Percentiles rank a stretch among this genome's conserved stretches.
phyloP scores from a whole-genome alignment of 106 monocot genomes.

The Narthecium ossifragum region DNA sequence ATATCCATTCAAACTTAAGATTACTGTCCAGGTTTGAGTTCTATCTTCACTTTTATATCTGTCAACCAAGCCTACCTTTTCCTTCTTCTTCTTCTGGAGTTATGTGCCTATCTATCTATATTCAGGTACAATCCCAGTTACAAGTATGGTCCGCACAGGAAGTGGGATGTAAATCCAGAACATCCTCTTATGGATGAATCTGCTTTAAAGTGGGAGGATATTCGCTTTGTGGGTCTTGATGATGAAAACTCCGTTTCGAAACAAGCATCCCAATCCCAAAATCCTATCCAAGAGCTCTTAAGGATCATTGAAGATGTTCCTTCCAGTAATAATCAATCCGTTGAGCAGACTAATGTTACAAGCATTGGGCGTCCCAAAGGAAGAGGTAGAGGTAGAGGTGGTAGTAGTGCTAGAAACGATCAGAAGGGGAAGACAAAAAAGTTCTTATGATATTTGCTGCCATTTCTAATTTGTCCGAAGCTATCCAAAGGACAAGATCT shows the following conservation, averaged over 20 bases:
- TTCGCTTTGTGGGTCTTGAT: slow-evolving; percentile 24
- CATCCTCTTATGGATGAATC: slow-evolving; percentile 24
- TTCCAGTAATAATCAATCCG: slow-evolving; percentile 9
- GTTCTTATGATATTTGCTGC: slow-evolving; percentile 15
- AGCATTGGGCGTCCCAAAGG: slow-evolving; percentile 6
- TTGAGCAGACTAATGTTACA: slow-evolving; percentile 13
- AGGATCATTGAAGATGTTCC: slow-evolving; percentile 32
- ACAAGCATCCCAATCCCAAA: slow-evolving; percentile 18
- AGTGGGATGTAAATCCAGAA: slow-evolving; percentile 36
- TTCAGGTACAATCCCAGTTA: slow-evolving; percentile 29
- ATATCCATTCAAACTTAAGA: slow-evolving; percentile 47
- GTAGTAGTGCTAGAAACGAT: slow-evolving; percentile 12
- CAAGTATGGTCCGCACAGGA: slow-evolving; percentile 24
- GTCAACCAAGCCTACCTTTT: too few relatives aligned
- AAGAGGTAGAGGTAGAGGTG: slow-evolving; percentile 13
- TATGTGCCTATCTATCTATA: not conserved
- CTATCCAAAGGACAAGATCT: not conserved
- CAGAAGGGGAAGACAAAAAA: slow-evolving; percentile 45
- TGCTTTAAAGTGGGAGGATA: slow-evolving; percentile 30
- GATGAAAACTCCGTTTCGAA: slow-evolving; percentile 27
- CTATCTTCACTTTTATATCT: not conserved
- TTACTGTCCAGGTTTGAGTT: slow-evolving; percentile 41
- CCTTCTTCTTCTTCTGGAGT: not conserved
- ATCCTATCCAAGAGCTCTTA: slow-evolving; percentile 33
- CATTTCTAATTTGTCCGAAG: not conserved